These are phyloP conservation scores for Parmelia sp. DNA, from an alignment of 495 filamentous ascomycete species.

Conservation along the genomic window DNA sequence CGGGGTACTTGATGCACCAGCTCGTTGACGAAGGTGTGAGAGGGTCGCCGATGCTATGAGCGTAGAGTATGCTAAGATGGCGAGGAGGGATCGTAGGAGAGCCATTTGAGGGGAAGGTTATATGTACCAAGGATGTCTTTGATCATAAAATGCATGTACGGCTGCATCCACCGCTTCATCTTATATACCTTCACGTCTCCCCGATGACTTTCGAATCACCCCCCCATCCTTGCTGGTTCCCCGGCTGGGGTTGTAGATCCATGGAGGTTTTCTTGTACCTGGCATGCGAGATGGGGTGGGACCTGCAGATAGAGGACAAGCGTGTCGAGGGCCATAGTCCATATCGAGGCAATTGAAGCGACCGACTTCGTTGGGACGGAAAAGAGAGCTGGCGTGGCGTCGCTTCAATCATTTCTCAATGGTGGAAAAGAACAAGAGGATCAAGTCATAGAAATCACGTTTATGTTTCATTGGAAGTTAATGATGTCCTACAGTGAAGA, in stretches of 20 bases:
- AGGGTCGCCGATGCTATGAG: constrained; percentile 10
- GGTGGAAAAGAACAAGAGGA: background rate
- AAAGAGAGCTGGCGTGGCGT: background rate
- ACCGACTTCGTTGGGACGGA: background rate
- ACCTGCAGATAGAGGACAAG: constrained; percentile 17
- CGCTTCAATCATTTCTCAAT: background rate
- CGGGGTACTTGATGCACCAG: background rate
- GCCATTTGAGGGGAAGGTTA: no score
- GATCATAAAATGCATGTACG: background rate
- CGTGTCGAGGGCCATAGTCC: background rate
- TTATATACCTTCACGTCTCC: background rate
- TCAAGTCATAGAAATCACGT: background rate
- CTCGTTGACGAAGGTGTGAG: background rate
- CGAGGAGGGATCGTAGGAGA: constrained; percentile 5
- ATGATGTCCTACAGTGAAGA: background rate
- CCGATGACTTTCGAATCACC: background rate
- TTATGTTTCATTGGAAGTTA: background rate
- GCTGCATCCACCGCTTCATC: background rate
- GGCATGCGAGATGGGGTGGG: background rate
- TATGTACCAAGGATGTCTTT: no score
- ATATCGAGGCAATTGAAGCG: background rate
- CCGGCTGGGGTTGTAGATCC: background rate
- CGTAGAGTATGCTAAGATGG: background rate
- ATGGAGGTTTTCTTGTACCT: background rate
- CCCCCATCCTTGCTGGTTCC: background rate